Percentiles rank a stretch among this genome's conserved stretches.
These are phyloP conservation scores for Phylloporus sp. DNA, from an alignment of 768 basidiomycete species.

Conservation along the genomic window DNA sequence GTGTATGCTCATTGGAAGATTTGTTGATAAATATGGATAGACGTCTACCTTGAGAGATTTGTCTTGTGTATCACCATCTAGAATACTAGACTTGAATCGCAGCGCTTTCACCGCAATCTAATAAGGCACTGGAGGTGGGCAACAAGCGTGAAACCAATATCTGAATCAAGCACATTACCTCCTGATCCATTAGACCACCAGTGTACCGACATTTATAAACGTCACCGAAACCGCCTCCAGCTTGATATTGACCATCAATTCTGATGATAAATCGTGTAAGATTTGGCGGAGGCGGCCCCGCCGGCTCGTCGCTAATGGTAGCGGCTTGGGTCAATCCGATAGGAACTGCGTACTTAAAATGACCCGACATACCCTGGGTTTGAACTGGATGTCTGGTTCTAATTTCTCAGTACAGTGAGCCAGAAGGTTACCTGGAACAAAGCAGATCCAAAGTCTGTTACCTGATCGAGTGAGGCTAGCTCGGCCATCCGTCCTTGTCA, in stretches of 20 bases:
- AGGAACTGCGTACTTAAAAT: too few species aligned
- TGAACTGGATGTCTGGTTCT: too few species aligned
- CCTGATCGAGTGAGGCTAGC: too few species aligned
- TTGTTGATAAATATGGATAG: neutral
- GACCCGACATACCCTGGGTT: too few species aligned
- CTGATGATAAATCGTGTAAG: neutral
- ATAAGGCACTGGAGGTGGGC: neutral
- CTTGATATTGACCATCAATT: neutral
- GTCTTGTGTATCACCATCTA: neutral
- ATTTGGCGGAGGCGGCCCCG: neutral
- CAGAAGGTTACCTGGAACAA: too few species aligned
- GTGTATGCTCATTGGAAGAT: neutral
- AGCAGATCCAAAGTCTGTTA: too few species aligned
- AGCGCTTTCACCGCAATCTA: constrained; percentile 7
- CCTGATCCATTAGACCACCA: neutral
- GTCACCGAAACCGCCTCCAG: too few species aligned
- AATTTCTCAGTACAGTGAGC: too few species aligned
- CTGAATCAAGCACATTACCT: neutral
- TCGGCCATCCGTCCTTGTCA: too few species aligned
- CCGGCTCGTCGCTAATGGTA: too few species aligned
- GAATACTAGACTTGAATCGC: neutral
- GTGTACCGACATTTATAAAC: neutral
- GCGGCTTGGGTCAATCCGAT: too few species aligned
- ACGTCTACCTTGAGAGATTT: neutral
- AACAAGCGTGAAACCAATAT: neutral